Base-by-base conservation (phyloP, 2,329 filamentous ascomycete genomes). In the Xylogone sp. region DNA sequence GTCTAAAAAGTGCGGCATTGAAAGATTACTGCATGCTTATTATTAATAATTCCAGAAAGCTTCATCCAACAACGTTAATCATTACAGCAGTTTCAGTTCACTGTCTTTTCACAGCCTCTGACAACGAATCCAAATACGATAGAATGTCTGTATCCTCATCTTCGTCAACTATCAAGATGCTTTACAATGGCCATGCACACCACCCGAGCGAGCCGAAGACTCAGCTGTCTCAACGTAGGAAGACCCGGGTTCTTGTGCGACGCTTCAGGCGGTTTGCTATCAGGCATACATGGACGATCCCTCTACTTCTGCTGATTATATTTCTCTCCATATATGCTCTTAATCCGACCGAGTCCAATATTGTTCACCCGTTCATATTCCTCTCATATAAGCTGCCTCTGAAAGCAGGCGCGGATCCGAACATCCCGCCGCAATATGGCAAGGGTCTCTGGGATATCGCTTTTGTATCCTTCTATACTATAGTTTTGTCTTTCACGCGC, bases 401-500 rank as follows among this genome's bases (percentile, higher is more conserved):
- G 18, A 69, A 70, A 56, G 48, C 56, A 8, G 56, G 53, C 10
- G 57, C 55, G 53, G 65, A 71, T 20, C 68, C 68, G 51, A 71
- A 65, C 52, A 71, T 72, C 3, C 77, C 59, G 53, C 69, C 75
- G 13, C 87, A 91, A 64, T 96, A 96, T 71, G 90, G 86, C 69
- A 96, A 96, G 70, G 91, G 91, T 19, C 77, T 71, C 44, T 87
- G 85, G 74, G 91, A 96, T 67, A 77, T 96, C 49, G 87, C 87
- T 43, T 92, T 96, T 62, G 88, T 96, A 50, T 74, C 75, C 54
- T 96, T 96, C 74, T 96, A 96, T 72, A 93, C 82, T 43, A 74
- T 96, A 50, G 86, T 96, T 21, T 79, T 96, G 54, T 90, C 88
- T 55, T 96, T 96, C 68, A 94, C 89, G 12, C 89, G 91, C 66